Percentiles rank a stretch among this genome's conserved stretches.
These are phyloP conservation scores for Pyricularia grisea DNA, from an alignment of 2,329 filamentous ascomycete genomes.

Conservation along the genomic window DNA sequence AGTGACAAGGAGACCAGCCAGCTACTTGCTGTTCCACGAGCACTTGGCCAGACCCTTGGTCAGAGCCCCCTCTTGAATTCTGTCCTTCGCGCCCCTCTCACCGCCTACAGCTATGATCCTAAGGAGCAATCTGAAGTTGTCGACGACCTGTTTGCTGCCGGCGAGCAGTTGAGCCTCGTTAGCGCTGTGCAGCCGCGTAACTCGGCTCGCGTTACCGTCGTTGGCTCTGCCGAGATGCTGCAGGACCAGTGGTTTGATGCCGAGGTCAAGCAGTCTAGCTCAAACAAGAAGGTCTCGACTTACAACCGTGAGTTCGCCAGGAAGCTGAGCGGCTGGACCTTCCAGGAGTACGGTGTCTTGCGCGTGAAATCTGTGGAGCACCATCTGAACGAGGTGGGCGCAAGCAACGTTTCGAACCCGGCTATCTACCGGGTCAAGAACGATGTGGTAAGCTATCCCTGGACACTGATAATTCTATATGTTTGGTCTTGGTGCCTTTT, in stretches of 20 bases:
- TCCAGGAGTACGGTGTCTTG: constrained; percentile 86
- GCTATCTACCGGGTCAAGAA: constrained; percentile 93
- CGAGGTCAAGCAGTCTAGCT: constrained; percentile 54
- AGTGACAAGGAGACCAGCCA: constrained; percentile 40
- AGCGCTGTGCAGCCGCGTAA: constrained; percentile 86
- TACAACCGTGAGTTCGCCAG: constrained; percentile 80
- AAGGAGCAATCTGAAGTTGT: constrained; percentile 68
- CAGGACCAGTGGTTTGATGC: constrained; percentile 84
- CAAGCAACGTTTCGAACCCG: constrained; percentile 61
- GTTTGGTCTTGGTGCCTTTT: background rate
- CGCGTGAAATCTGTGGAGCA: constrained; percentile 79
- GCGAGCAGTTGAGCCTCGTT: constrained; percentile 75
- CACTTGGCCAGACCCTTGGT: constrained; percentile 74
- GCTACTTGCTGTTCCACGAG: constrained; percentile 71
- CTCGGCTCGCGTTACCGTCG: constrained; percentile 76
- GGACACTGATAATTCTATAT: background rate
- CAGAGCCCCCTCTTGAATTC: constrained; percentile 69
- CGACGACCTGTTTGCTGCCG: constrained; percentile 78
- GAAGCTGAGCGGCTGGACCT: constrained; percentile 86
- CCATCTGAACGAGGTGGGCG: constrained; percentile 48
- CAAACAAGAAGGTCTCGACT: constrained; percentile 38
- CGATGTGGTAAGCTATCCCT: constrained; percentile 65
- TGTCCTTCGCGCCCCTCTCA: constrained; percentile 71
- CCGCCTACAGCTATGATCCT: constrained; percentile 88
- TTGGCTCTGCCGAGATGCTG: constrained; percentile 81